Conservation (phyloP, 148 eudicot species). For the Euryodendron excelsum region DNA sequence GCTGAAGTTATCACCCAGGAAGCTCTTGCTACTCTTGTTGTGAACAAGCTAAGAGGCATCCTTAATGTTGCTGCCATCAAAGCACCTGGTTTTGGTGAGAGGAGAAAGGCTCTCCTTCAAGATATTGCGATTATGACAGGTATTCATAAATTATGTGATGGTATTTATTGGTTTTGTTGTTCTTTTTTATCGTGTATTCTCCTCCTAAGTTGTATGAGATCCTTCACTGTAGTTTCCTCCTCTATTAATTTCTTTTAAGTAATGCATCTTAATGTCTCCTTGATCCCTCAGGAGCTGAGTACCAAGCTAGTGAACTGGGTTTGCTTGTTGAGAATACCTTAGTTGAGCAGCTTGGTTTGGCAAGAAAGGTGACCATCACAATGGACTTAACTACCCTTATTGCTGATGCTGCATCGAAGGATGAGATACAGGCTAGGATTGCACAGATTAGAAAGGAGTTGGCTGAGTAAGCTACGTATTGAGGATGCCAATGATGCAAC, state of each 20-base stretch:
- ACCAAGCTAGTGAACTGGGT: constrained; percentile 83
- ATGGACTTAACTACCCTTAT: constrained; percentile 87
- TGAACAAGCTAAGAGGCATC: constrained; percentile 89
- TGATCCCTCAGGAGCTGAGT: constrained; percentile 75
- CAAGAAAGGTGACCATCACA: constrained; percentile 79
- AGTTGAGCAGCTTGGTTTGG: constrained; percentile 85
- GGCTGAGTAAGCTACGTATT: constrained; percentile 67
- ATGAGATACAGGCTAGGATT: constrained; percentile 94
- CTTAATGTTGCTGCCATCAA: constrained; percentile 94
- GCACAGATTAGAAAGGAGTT: constrained; percentile 90
- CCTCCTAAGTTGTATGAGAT: background rate
- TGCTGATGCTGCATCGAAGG: constrained; percentile 95
- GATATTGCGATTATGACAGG: constrained; percentile 97
- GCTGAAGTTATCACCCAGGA: constrained; percentile 97
- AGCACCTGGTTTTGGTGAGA: constrained; percentile 98
- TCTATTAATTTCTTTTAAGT: background rate
- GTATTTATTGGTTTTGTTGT: background rate
- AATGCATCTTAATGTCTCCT: background rate
- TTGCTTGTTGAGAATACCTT: constrained; percentile 70
- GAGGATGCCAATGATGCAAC: constrained; percentile 99
- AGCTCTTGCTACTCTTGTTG: constrained; percentile 95
- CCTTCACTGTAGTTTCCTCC: background rate
- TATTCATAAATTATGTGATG: constrained; percentile 12
- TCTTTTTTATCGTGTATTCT: background rate
- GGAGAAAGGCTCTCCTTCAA: constrained; percentile 96